phyloP scores from a whole-genome alignment of 345 rosid genomes.

The Murraya paniculata region DNA sequence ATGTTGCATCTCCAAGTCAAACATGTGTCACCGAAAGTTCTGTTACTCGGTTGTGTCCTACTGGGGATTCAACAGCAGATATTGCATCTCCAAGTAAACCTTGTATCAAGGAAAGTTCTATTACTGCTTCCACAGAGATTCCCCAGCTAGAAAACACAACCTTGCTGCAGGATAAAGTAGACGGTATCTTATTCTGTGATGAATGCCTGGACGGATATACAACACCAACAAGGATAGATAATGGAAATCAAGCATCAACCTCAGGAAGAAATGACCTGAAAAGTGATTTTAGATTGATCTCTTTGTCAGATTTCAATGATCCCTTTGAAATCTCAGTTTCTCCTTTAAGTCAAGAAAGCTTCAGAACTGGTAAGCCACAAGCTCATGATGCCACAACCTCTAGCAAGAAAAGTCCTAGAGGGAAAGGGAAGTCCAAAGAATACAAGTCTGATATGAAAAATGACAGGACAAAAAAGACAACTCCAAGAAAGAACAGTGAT shows the following conservation, averaged over 20 bases:
- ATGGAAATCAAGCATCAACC: neutral
- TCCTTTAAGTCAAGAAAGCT: neutral
- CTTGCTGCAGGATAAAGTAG: neutral
- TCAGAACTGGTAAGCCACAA: neutral
- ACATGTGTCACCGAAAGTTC: neutral
- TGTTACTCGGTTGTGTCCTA: slow-evolving; percentile 4
- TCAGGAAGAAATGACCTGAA: neutral
- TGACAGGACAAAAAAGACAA: neutral
- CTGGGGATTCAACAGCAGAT: slow-evolving; percentile 21
- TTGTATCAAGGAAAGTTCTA: neutral
- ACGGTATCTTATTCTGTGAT: neutral
- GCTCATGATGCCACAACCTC: neutral
- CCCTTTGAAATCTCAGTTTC: neutral
- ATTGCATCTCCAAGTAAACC: neutral
- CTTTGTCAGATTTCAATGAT: neutral
- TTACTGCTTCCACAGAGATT: neutral
- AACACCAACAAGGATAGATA: neutral
- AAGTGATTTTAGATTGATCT: neutral
- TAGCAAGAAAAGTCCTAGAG: neutral
- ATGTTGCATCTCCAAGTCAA: neutral
- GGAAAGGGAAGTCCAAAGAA: neutral
- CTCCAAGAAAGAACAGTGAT: slow-evolving; percentile 15
- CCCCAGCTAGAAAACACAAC: neutral
- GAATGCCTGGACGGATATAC: neutral
- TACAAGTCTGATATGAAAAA: neutral